These are phyloP conservation scores for Incumbomyces delicatus DNA, from an alignment of 2,329 filamentous ascomycete genomes.

Conservation along the genomic window DNA sequence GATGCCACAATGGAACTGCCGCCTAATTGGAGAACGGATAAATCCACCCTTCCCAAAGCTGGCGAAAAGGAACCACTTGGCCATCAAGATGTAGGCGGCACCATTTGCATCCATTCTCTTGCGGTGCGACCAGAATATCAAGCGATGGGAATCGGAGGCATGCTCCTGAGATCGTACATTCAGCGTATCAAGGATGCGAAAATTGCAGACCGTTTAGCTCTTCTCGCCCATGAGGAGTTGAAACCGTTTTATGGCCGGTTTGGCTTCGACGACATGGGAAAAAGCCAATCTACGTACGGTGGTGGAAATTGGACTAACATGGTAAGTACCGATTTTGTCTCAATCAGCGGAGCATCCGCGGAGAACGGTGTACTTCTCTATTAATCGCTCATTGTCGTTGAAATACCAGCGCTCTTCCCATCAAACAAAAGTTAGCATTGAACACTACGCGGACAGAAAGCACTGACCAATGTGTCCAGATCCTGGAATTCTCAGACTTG, in stretches of 20 bases:
- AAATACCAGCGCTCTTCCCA: too few relatives aligned
- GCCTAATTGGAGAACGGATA: constrained; percentile 50
- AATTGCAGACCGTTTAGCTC: constrained; percentile 60
- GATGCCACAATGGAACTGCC: constrained; percentile 71
- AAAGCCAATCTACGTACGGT: constrained; percentile 61
- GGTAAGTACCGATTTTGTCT: constrained; percentile 41
- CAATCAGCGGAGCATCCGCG: too few relatives aligned
- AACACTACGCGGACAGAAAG: background rate
- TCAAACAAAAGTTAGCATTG: too few relatives aligned
- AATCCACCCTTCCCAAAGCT: constrained; percentile 24
- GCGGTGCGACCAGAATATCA: constrained; percentile 70
- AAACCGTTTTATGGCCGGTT: constrained; percentile 67
- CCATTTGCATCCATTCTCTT: constrained; percentile 72
- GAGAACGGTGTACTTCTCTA: too few relatives aligned
- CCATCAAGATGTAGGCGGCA: constrained; percentile 63
- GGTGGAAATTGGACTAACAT: constrained; percentile 77
- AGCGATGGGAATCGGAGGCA: constrained; percentile 60
- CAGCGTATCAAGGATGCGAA: constrained; percentile 63
- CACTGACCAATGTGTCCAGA: background rate
- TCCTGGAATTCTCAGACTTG: constrained; percentile 7
- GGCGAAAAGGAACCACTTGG: constrained; percentile 44
- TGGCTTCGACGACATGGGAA: constrained; percentile 60
- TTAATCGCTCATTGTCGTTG: too few relatives aligned
- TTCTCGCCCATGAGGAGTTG: constrained; percentile 67
- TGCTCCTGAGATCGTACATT: constrained; percentile 65